A percentile compares a stretch with the other conserved stretches of the same genome.
Conservation (phyloP, 768 basidiomycete genomes). For the Tylopilus vinaceipallidus region DNA sequence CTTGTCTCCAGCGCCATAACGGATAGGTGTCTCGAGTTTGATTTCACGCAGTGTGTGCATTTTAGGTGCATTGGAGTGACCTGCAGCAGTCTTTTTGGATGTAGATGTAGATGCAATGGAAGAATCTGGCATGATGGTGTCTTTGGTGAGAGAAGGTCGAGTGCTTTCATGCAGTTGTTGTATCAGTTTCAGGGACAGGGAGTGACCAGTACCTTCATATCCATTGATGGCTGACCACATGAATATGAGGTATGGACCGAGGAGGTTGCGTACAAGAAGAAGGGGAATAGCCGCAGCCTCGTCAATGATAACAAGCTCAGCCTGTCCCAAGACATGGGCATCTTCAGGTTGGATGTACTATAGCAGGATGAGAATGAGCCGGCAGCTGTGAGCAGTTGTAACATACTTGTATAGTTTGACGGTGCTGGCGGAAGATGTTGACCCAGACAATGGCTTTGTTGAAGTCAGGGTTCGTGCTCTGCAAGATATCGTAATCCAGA, state of each 20-base stretch:
- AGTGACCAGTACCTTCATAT: slow-evolving; percentile 99
- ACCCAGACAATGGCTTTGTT: slow-evolving; percentile 95
- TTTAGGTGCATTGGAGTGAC: slow-evolving; percentile 60
- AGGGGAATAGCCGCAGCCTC: slow-evolving; percentile 98
- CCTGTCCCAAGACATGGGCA: slow-evolving; percentile 95
- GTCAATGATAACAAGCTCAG: slow-evolving; percentile 95
- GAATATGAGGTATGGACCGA: slow-evolving; percentile 96
- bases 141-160: slow-evolving; percentile 72
- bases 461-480: slow-evolving; percentile 92
- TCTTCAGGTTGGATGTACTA: slow-evolving; percentile 99
- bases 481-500: slow-evolving; percentile 93
- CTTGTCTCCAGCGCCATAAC: slow-evolving; percentile 82
- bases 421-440: slow-evolving; percentile 88
- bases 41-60: slow-evolving; percentile 82
- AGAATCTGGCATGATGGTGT: slow-evolving; percentile 42
- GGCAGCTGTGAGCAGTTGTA: slow-evolving; percentile 11
- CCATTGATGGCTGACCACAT: slow-evolving; percentile 99
- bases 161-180: slow-evolving; percentile 94
- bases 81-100: slow-evolving; percentile 48
- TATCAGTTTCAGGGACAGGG: slow-evolving; percentile 94
- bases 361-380: slow-evolving; percentile 2
- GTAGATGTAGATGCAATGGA: slow-evolving; percentile 34
- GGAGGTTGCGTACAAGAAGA: slow-evolving; percentile 90
- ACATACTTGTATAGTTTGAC: slow-evolving; percentile 97
- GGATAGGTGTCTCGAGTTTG: slow-evolving; percentile 92